Evolutionary conservation across 2,329 filamentous ascomycete species (phyloP).

Genomic region (Alternaria atra): DNA sequence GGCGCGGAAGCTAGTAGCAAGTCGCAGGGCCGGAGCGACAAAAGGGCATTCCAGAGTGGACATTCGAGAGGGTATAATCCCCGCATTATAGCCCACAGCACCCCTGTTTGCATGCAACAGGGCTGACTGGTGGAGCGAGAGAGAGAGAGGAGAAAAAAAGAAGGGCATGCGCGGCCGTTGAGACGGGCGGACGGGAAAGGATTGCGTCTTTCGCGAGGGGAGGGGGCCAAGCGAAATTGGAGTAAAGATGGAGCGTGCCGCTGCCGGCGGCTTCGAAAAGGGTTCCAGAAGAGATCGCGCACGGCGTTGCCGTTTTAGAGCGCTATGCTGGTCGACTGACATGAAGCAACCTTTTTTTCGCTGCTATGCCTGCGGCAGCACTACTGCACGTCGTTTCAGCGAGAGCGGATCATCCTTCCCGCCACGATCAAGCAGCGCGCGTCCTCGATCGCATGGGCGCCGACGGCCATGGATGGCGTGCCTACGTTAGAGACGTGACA

Average conservation of each 20-base stretch:
- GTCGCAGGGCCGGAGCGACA: slow-evolving; percentile 23
- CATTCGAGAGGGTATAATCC: slow-evolving; percentile 31
- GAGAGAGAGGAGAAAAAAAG: slow-evolving; percentile 14
- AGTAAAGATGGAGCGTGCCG: slow-evolving; percentile 12
- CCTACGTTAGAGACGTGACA: background rate
- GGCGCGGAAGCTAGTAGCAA: slow-evolving; percentile 19
- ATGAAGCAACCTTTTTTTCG: slow-evolving; percentile 8
- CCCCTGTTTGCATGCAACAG: slow-evolving; percentile 27
- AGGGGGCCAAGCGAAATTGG: slow-evolving; percentile 28
- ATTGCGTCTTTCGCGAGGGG: slow-evolving; percentile 17
- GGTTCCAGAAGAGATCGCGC: slow-evolving; percentile 20
- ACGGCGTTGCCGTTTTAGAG: slow-evolving; percentile 4
- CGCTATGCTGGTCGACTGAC: background rate
- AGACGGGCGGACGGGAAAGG: slow-evolving; percentile 37
- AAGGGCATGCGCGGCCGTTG: slow-evolving; percentile 31
- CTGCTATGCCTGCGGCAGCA: slow-evolving; percentile 13
- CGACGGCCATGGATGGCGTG: background rate
- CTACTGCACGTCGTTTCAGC: slow-evolving; percentile 30
- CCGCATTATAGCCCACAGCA: slow-evolving; percentile 42
- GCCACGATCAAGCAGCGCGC: slow-evolving; percentile 12
- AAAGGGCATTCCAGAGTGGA: slow-evolving; percentile 29
- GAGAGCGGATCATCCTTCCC: slow-evolving; percentile 30
- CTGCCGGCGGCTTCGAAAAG: slow-evolving; percentile 24
- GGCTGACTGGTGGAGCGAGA: slow-evolving; percentile 15
- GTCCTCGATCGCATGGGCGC: slow-evolving; percentile 12